Evolutionary conservation across 2,329 filamentous ascomycete genomes (phyloP), one percentile per base, ranked within the genome.

Genomic region (Cladosporium cucumerinum): DNA sequence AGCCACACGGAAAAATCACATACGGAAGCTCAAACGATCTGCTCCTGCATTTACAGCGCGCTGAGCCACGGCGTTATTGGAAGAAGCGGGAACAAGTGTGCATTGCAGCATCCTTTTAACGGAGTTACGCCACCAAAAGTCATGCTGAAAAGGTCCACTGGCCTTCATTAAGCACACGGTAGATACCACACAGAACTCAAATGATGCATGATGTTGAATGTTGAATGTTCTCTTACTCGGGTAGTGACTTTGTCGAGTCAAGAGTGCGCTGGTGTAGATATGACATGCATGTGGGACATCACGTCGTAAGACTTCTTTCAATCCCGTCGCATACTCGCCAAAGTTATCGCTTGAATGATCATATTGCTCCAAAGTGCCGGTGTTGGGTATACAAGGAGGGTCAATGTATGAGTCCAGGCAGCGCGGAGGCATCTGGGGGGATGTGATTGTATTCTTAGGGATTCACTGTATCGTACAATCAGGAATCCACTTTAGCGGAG

Each of bases 91-190:
- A 61, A 49, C 48, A 60, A 23, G 39, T 46, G 43, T 54, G 43
- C 26, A 60, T 46, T 60, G 57, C 48, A 32, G 57, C 57, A 60
- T 60, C 57, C 57, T 8, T 46, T 60, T 60, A 34, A 59, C 57
- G 57, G 57, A 60, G 57, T 60, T 60, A 60, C 57, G 57, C 57
- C 39, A 51, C 39, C 23, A 61, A 61, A 61, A 61, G 58, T 61
- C 58, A 61, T 39, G 58, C 58, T 39, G 46, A 36, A 51, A 28
- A 28, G 26, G 12, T 23, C 46, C 25, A 48, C n/a, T 32, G 57
- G 39, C 43, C 46, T 61, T 61, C 26, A 52, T 51, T 61, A 46
- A 61, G 58, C 58, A 61, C 39, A 48, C 36, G 21, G 46, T 61
- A 52, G 46, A 61, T 61, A 61, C 43, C 58, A 61, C 30, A 51